Conservation (phyloP, 257 asterid genomes). For the Rhazya stricta region DNA sequence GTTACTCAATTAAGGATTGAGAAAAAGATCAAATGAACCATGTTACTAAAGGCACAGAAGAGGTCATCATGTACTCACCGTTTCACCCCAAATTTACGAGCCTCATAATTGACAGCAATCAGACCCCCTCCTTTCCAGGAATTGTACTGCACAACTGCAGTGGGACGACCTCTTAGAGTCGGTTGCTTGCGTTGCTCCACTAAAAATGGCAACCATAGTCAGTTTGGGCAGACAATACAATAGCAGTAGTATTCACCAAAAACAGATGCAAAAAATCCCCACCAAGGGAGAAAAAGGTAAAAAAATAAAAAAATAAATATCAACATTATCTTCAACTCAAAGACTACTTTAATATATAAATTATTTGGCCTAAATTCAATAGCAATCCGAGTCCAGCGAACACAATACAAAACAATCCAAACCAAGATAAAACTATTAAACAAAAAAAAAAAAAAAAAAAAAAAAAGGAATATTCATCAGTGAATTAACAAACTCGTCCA, state of each 20-base stretch:
- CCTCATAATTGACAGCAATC: slow-evolving; percentile 93
- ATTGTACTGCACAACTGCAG: slow-evolving; percentile 96
- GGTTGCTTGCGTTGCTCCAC: slow-evolving; percentile 94
- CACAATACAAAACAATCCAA: not conserved
- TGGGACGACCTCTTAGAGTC: slow-evolving; percentile 70
- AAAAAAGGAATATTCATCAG: no score
- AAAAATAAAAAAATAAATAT: no score
- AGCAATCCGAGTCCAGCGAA: not conserved
- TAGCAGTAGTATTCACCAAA: not conserved
- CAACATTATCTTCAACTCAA: not conserved
- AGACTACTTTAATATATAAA: not conserved
- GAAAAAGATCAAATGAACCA: not conserved
- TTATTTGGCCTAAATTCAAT: not conserved
- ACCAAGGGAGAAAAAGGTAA: not conserved
- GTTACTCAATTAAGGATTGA: not conserved
- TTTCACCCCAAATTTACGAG: slow-evolving; percentile 81
- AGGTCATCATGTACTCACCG: slow-evolving; percentile 42
- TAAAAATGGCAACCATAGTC: slow-evolving; percentile 25
- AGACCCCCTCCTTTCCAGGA: slow-evolving; percentile 96
- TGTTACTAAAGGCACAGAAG: not conserved
- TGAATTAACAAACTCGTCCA: no score
- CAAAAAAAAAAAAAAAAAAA: no score
- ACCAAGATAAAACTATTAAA: not conserved
- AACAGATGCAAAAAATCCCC: not conserved
- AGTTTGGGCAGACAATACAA: slow-evolving; percentile 12